Conservation (phyloP, 78 protist genomes). For the Dictyostelium capitatum region DNA sequence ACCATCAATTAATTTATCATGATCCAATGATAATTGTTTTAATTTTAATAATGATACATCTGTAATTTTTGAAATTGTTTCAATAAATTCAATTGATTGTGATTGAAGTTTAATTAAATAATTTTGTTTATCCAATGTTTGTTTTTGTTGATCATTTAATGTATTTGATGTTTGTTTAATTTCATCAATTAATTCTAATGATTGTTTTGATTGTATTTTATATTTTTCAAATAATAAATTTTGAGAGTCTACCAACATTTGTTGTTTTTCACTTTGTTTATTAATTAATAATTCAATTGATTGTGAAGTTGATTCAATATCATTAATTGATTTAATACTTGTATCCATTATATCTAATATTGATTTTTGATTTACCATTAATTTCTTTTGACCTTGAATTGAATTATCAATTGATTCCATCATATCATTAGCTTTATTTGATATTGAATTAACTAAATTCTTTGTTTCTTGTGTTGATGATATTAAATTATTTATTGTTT, state of each 20-base stretch:
- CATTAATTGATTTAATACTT: neutral
- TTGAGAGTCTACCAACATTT: slow-evolving; percentile 12
- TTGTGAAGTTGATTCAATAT: neutral
- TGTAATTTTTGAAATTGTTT: neutral
- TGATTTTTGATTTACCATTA: neutral
- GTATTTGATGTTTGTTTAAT: slow-evolving; percentile 28
- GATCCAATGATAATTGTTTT: neutral
- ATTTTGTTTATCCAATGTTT: slow-evolving; percentile 50
- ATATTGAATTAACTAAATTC: neutral
- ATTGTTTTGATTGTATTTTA: slow-evolving; percentile 17
- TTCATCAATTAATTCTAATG: slow-evolving; percentile 14
- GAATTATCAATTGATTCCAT: slow-evolving; percentile 33
- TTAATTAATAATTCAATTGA: neutral
- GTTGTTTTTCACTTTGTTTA: slow-evolving; percentile 21
- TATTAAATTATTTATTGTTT: slow-evolving; percentile 11
- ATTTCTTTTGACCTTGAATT: slow-evolving; percentile 28
- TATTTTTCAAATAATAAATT: slow-evolving; percentile 10
- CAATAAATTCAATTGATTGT: slow-evolving; percentile 18
- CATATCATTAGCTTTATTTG: neutral
- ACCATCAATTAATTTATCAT: slow-evolving; percentile 36
- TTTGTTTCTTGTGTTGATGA: slow-evolving; percentile 11
- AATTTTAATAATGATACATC: slow-evolving; percentile 25
- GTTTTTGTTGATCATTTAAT: slow-evolving; percentile 24
- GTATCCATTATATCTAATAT: slow-evolving; percentile 12
- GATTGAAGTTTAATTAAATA: slow-evolving; percentile 17